A percentile compares a stretch with the other conserved stretches of the same genome.
Evolutionary conservation across 257 asterid genomes (phyloP).

Genomic region (Primulina eburnea): DNA sequence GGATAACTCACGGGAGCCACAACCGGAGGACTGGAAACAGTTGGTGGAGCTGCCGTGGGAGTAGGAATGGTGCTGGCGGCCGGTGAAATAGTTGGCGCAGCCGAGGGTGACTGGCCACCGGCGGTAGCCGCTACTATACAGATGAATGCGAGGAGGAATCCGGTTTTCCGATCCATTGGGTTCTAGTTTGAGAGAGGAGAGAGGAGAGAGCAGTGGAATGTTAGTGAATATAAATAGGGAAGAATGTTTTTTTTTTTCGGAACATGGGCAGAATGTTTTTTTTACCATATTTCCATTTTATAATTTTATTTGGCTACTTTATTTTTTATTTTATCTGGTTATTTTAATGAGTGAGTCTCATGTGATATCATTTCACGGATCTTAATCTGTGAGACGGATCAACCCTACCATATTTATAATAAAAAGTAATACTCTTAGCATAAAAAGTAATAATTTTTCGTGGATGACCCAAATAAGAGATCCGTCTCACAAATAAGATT

Average conservation of each 20-base stretch:
- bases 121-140: slow-evolving; percentile 37
- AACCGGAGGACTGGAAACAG: neutral
- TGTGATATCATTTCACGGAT: too few species aligned
- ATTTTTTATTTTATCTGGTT: too few species aligned
- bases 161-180: slow-evolving; percentile 28
- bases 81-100: slow-evolving; percentile 31
- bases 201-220: neutral
- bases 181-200: neutral
- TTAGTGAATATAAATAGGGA: neutral
- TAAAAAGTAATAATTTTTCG: too few species aligned
- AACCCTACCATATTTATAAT: too few species aligned
- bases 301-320: neutral
- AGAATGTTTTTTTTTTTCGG: neutral
- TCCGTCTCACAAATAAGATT: too few species aligned
- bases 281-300: neutral
- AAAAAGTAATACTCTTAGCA: too few species aligned
- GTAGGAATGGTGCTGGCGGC: slow-evolving; percentile 24
- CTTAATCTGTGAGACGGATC: too few species aligned
- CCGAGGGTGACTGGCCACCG: slow-evolving; percentile 44
- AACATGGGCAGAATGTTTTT: neutral
- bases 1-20: slow-evolving; percentile 3
- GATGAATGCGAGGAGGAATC: slow-evolving; percentile 26
- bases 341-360: too few species aligned
- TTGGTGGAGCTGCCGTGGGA: slow-evolving; percentile 21
- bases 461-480: too few species aligned